phyloP scores from a whole-genome alignment of 2,329 filamentous ascomycete species.

The Nigrospora osmanthi region DNA sequence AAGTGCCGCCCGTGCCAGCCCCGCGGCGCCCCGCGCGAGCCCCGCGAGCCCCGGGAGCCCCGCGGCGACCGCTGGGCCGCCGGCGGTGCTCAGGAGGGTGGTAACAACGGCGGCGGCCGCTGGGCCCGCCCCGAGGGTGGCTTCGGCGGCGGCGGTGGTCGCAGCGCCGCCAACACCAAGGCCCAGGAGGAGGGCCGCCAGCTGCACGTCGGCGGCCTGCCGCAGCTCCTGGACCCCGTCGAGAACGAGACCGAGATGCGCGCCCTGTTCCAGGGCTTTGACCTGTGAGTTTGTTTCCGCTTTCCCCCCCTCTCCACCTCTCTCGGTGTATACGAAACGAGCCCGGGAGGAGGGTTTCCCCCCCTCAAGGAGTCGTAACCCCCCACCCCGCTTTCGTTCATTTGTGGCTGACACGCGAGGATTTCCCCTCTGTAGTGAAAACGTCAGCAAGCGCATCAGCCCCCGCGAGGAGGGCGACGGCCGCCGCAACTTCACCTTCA shows the following conservation, averaged over 20 bases:
- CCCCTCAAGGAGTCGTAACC: not conserved
- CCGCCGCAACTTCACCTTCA: conserved; percentile 57
- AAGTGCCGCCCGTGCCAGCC: conserved; percentile 59
- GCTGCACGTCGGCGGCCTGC: conserved; percentile 43
- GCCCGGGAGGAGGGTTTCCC: too few species aligned
- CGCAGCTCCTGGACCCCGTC: conserved; percentile 38
- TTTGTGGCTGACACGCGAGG: not conserved
- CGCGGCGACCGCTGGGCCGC: not conserved
- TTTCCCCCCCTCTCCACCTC: not conserved
- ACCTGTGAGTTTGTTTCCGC: conserved; percentile 24
- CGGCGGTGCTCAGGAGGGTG: conserved; percentile 6
- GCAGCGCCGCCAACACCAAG: conserved; percentile 7
- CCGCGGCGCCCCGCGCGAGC: conserved; percentile 26
- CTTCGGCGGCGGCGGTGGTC: conserved; percentile 1
- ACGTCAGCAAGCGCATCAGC: conserved; percentile 46
- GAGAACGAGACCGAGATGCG: conserved; percentile 37
- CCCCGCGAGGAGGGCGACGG: conserved; percentile 45
- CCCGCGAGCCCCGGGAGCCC: not conserved
- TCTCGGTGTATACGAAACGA: too few species aligned
- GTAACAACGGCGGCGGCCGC: conserved; percentile 21
- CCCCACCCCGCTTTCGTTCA: not conserved
- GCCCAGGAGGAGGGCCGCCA: conserved; percentile 26
- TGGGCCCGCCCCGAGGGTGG: conserved; percentile 11
- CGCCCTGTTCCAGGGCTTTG: conserved; percentile 37
- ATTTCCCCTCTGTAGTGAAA: conserved; percentile 14